Percentiles rank a stretch among this genome's conserved stretches.
phyloP scores from a whole-genome alignment of 2,329 filamentous ascomycete genomes.

The Aspergillus versicolor region DNA sequence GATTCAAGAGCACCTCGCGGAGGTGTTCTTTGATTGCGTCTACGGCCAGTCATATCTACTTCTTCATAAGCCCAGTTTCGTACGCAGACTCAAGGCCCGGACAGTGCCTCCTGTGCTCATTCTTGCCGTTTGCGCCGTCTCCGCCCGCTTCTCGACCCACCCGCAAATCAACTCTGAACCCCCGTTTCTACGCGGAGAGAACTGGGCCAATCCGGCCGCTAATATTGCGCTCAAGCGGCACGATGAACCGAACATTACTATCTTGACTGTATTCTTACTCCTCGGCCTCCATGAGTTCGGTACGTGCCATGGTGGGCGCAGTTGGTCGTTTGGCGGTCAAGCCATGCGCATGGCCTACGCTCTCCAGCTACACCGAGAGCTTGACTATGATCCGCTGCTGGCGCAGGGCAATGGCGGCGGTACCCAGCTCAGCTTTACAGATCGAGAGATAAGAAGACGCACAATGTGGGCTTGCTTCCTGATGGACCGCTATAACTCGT shows the following conservation, averaged over 20 bases:
- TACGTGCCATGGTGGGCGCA: constrained; percentile 91
- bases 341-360: constrained; percentile 97
- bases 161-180: constrained; percentile 73
- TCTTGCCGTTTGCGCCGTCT: constrained; percentile 90
- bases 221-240: constrained; percentile 85
- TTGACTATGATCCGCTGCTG: constrained; percentile 73
- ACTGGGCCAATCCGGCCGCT: constrained; percentile 84
- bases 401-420: constrained; percentile 57
- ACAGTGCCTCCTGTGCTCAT: constrained; percentile 85
- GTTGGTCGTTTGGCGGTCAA: constrained; percentile 93
- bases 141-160: constrained; percentile 91
- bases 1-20: constrained; percentile 87
- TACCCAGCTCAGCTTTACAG: constrained; percentile 77
- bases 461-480: constrained; percentile 99
- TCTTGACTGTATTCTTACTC: constrained; percentile 84
- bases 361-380: constrained; percentile 85
- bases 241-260: constrained; percentile 94
- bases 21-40: constrained; percentile 92
- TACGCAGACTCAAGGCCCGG: constrained; percentile 74
- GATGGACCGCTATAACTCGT: constrained; percentile 97
- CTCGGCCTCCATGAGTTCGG: constrained; percentile 93
- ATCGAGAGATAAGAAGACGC: constrained; percentile 85
- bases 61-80: constrained; percentile 95
- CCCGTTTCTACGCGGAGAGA: constrained; percentile 83
- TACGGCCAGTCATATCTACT: constrained; percentile 95